Evolutionary conservation across 23 red algal species (phyloP), one percentile per base, ranked within the genome.

Genomic region (Gracilaria gracilis): DNA sequence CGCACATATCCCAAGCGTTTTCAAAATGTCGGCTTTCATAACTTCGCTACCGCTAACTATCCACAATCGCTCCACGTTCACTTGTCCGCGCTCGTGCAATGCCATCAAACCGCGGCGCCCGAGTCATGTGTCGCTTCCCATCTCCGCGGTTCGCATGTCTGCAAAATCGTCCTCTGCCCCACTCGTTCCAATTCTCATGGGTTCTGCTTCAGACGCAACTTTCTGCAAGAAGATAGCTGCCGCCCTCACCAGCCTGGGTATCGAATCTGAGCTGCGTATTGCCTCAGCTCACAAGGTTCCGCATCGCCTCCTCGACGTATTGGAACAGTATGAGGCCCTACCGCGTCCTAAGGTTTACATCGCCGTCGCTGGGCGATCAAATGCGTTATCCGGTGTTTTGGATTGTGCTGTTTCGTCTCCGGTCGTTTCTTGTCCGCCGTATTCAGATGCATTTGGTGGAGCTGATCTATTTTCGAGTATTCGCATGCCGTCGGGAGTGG

Each of bases 231-330:
- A 96, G 75, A 99, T 99, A 50, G 97, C 97, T 17, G 75, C 57
- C 50, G 97, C 94, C 33, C 86, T 93, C 57, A 69, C 78, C 44
- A 54, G 58, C 55, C 78, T 96, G 9, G 97, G 97, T 65, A 94
- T 99, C 59, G 74, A 94, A 24, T 79, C 97, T 9, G 94, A 96
- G 50, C 79, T 99, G 33, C 94, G 91, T 81, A 82, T 99, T 59
- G 91, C 94, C 8, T 99, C 97, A 21, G 97, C 97, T 25, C 97
- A 99, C 93, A 99, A 99, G 77, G 84, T 96, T 9, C 97, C 97
- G 33, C 53, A 32, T 40, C 92, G 97, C 36, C 93, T 99, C 16
- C 64, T 99, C 33, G 61, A 39, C 42, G 88, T 99, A 53, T 55
- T 99, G n/a, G 55, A 72, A 32, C 49, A 64, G 0, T 95, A 94